Evolutionary conservation across 306 rosid species (phyloP).

Genomic region (Oxytropis ochrocephala): DNA sequence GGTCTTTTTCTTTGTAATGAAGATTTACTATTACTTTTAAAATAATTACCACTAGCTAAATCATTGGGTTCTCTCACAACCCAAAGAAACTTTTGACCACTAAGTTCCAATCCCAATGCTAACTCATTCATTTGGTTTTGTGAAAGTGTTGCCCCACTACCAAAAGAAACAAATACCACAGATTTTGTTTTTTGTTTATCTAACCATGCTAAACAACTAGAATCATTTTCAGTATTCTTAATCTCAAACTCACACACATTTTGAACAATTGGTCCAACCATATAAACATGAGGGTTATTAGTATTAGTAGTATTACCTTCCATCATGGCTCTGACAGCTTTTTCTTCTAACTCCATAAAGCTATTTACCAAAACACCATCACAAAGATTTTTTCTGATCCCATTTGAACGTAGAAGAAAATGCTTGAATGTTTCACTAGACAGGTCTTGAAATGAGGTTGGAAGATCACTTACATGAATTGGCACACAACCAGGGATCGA

Average conservation of each 20-base stretch:
- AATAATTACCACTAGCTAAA: not conserved
- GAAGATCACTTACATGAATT: conserved; percentile 9
- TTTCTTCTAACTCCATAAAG: conserved; percentile 9
- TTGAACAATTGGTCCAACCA: conserved; percentile 26
- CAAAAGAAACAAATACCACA: conserved; percentile 4
- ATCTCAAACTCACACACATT: not conserved
- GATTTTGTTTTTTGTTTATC: not conserved
- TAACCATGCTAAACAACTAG: not conserved
- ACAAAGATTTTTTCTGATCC: not conserved
- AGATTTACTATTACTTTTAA: not conserved
- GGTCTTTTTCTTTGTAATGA: not conserved
- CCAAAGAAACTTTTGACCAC: not conserved
- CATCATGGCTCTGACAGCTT: not conserved
- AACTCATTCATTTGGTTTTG: conserved; percentile 9
- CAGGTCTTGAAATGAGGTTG: conserved; percentile 1
- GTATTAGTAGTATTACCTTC: too few relatives aligned
- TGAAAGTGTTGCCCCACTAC: conserved; percentile 1
- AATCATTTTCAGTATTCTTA: not conserved
- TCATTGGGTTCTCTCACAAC: conserved; percentile 12
- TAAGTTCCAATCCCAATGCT: not conserved
- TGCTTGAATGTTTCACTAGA: not conserved
- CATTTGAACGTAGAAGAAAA: not conserved
- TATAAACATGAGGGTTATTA: conserved; percentile 6
- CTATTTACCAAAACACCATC: conserved; percentile 22
- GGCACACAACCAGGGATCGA: conserved; percentile 26